Evolutionary conservation across 345 rosid species (phyloP).

Genomic region (Camelina hispida): DNA sequence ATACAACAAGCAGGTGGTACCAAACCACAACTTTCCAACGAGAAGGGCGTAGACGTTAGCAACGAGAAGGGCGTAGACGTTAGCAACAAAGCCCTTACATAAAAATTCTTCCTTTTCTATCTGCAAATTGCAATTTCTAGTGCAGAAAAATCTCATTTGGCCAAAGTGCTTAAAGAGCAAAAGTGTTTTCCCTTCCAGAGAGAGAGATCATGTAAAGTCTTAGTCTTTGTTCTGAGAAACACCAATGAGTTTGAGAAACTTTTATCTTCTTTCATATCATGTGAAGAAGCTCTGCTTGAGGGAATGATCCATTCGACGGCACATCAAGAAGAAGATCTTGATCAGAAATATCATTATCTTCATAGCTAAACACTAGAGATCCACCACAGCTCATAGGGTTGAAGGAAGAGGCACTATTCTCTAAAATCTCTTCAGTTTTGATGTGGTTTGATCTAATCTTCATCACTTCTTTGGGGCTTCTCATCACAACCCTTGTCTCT

Average conservation of each 20-base stretch:
- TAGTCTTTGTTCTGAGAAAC: constrained; percentile 41
- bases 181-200: constrained; percentile 33
- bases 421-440: constrained; percentile 61
- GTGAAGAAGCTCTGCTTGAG: constrained; percentile 91
- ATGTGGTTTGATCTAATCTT: constrained; percentile 50
- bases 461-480: constrained; percentile 65
- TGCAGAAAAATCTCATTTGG: constrained; percentile 39
- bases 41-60: too few species aligned
- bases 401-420: constrained; percentile 66
- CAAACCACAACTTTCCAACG: too few species aligned
- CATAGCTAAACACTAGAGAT: constrained; percentile 60
- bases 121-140: constrained; percentile 25
- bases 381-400: constrained; percentile 72
- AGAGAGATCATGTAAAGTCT: constrained; percentile 18
- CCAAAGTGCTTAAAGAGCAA: constrained; percentile 13
- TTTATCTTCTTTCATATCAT: constrained; percentile 31
- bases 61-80: too few species aligned
- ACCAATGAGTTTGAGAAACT: constrained; percentile 31
- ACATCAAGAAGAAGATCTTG: constrained; percentile 86
- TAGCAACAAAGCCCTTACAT: constrained; percentile 15
- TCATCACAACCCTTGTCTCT: constrained; percentile 63
- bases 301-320: constrained; percentile 82
- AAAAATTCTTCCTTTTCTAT: constrained; percentile 17
- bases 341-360: constrained; percentile 54
- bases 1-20: too few species aligned